phyloP scores from a whole-genome alignment of 23 red algal genomes.

The Gracilaria vermiculophylla region DNA sequence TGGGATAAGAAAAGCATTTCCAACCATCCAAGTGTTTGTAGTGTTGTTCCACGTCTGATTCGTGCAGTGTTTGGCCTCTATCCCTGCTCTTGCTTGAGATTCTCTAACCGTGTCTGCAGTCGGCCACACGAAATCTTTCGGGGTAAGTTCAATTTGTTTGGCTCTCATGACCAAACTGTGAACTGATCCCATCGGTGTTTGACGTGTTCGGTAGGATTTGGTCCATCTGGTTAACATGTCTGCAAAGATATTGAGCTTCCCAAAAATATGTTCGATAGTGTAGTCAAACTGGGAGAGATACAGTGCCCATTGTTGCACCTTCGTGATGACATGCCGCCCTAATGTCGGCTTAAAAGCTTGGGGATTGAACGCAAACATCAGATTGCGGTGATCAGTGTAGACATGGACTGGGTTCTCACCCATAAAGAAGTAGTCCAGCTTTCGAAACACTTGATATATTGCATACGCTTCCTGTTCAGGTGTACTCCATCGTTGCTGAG shows the following conservation, averaged over 20 bases:
- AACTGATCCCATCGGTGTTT: background rate
- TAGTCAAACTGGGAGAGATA: background rate
- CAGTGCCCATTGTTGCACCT: background rate
- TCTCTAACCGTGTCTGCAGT: background rate
- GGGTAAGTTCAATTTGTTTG: background rate
- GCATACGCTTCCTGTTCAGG: conserved; percentile 11
- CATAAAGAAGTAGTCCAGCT: background rate
- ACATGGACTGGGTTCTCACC: background rate
- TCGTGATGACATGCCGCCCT: background rate
- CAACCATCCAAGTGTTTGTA: background rate
- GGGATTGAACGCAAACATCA: conserved; percentile 5
- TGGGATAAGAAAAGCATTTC: background rate
- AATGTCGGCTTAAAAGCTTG: background rate
- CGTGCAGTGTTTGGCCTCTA: background rate
- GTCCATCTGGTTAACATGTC: background rate
- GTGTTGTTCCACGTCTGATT: background rate
- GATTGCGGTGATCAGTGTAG: background rate
- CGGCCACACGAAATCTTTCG: background rate
- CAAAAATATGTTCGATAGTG: background rate
- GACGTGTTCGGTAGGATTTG: background rate
- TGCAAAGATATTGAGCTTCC: background rate
- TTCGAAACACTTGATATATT: background rate
- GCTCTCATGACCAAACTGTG: background rate
- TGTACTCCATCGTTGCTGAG: background rate
- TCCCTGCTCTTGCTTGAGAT: background rate